phyloP scores from a whole-genome alignment of 2,329 filamentous ascomycete species.

The Cadophora luteo-olivacea region DNA sequence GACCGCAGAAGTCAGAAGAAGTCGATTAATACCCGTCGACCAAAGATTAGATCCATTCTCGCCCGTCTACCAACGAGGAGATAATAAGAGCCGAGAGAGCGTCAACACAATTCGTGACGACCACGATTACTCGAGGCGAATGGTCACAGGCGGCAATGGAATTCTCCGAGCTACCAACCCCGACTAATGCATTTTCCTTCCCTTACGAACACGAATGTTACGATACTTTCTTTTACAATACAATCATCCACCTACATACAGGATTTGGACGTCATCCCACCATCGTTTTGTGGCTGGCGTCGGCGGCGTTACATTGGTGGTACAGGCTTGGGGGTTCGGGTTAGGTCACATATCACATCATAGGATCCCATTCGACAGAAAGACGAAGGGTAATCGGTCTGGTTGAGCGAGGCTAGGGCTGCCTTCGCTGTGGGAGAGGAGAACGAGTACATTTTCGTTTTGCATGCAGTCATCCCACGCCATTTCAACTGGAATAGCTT shows the following conservation, averaged over 20 bases:
- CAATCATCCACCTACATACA: conserved; percentile 32
- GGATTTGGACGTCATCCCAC: conserved; percentile 34
- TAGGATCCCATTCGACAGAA: conserved; percentile 19
- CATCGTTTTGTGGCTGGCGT: conserved; percentile 30
- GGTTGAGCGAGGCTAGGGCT: background rate
- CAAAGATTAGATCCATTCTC: conserved; percentile 68
- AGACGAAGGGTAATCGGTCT: conserved; percentile 17
- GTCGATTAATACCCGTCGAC: conserved; percentile 65
- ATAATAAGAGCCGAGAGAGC: conserved; percentile 67
- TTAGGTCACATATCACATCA: conserved; percentile 15
- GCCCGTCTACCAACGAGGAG: conserved; percentile 59
- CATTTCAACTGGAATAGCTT: background rate
- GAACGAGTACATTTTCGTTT: conserved; percentile 3
- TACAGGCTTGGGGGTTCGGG: conserved; percentile 19
- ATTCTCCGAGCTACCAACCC: conserved; percentile 70
- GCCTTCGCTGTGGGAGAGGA: background rate
- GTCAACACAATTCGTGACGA: conserved; percentile 69
- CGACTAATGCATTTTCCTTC: conserved; percentile 46
- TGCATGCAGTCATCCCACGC: conserved; percentile 11
- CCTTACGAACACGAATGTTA: conserved; percentile 36
- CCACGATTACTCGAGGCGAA: conserved; percentile 66
- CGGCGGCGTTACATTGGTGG: conserved; percentile 35
- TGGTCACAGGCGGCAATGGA: conserved; percentile 49
- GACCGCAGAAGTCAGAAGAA: conserved; percentile 49
- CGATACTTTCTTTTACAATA: conserved; percentile 34